Evolutionary conservation across 257 asterid species (phyloP).

Genomic region (Forsythia suspensa): DNA sequence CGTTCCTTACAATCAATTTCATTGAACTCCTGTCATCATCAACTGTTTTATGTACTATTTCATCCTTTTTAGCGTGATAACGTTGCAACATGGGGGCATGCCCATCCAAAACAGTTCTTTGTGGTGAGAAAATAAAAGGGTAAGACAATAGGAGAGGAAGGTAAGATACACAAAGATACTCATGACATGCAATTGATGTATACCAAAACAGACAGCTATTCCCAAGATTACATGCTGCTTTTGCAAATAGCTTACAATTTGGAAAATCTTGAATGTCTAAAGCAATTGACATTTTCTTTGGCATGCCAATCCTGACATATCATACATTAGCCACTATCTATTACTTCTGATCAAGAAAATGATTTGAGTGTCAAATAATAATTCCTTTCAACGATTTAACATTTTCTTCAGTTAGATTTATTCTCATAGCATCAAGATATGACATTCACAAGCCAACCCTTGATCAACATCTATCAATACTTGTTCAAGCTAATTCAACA

Average conservation of each 20-base stretch:
- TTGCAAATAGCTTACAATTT: background rate
- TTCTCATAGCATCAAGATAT: constrained; percentile 1
- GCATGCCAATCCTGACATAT: background rate
- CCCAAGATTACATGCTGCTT: background rate
- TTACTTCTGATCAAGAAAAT: constrained; percentile 1
- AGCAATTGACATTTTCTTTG: constrained; percentile 3
- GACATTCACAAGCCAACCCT: constrained; percentile 6
- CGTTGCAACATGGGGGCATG: constrained; percentile 88
- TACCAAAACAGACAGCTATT: background rate
- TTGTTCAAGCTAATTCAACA: background rate
- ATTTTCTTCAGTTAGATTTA: background rate
- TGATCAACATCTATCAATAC: constrained; percentile 22
- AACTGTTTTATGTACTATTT: constrained; percentile 35
- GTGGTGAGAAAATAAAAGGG: constrained; percentile 25
- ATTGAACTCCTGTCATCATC: constrained; percentile 38
- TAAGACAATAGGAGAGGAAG: constrained; percentile 11
- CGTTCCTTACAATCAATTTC: constrained; percentile 78
- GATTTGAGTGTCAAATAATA: background rate
- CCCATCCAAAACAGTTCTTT: constrained; percentile 89
- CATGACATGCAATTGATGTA: background rate
- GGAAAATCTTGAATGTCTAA: background rate
- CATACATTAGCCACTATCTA: constrained; percentile 2
- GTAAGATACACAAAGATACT: background rate
- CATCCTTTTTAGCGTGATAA: constrained; percentile 72
- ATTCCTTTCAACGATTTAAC: background rate